Evolutionary conservation across 1,284 basidiomycete genomes (phyloP).

Genomic region (Tranzscheliella williamsii): DNA sequence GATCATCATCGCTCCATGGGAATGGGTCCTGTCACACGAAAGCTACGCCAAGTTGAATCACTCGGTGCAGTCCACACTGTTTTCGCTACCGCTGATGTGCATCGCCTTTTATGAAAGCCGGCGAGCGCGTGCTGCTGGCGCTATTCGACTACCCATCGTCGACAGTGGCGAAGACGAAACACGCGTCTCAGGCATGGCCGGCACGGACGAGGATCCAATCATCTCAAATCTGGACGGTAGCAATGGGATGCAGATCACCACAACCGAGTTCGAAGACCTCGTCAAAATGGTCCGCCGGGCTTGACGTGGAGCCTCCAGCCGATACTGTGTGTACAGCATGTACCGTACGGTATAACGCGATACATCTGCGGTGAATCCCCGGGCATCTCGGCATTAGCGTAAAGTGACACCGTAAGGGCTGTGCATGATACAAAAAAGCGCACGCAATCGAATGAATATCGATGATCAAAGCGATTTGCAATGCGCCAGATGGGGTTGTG

Average conservation of each 20-base stretch:
- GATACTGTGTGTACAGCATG: too few relatives aligned
- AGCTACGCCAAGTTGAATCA: slow-evolving; percentile 41
- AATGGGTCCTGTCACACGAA: slow-evolving; percentile 67
- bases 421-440: too few relatives aligned
- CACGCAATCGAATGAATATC: too few relatives aligned
- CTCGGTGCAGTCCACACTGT: slow-evolving; percentile 41
- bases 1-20: slow-evolving; percentile 78
- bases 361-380: too few relatives aligned
- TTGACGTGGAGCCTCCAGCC: too few relatives aligned
- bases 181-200: slow-evolving; percentile 3
- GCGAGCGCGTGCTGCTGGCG: slow-evolving; percentile 13
- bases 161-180: slow-evolving; percentile 15
- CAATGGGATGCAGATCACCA: slow-evolving; percentile 27
- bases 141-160: slow-evolving; percentile 23
- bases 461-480: too few relatives aligned
- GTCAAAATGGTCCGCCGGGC: slow-evolving; percentile 13
- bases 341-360: too few relatives aligned
- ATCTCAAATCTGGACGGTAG: slow-evolving; percentile 38
- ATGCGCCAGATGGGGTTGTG: too few relatives aligned
- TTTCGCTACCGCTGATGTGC: slow-evolving; percentile 35
- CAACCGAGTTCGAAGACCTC: slow-evolving; percentile 33
- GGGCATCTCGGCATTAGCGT: too few relatives aligned
- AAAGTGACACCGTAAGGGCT: too few relatives aligned
- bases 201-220: slow-evolving; percentile 36
- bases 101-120: slow-evolving; percentile 50